phyloP scores from a whole-genome alignment of 345 rosid species.

The Erysimum cheiranthoides region DNA sequence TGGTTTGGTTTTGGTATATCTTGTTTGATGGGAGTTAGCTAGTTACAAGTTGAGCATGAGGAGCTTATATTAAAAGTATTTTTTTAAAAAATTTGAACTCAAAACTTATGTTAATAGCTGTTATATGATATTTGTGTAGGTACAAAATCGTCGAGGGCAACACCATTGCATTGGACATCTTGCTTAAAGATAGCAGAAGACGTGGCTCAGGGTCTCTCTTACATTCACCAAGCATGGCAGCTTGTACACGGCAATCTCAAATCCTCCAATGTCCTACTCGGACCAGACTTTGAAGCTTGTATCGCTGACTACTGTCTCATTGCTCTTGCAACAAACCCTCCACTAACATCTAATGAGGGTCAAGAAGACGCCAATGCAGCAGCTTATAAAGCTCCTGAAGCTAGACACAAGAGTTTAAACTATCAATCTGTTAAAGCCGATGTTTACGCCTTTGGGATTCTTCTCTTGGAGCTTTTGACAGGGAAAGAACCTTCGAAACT shows the following conservation, averaged over 20 bases:
- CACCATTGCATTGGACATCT: conserved; percentile 96
- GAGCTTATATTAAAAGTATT: background rate
- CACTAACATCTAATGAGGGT: conserved; percentile 30
- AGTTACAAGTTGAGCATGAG: background rate
- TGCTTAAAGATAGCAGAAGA: conserved; percentile 92
- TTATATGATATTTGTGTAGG: conserved; percentile 51
- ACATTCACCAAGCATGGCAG: conserved; percentile 89
- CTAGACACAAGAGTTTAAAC: conserved; percentile 48
- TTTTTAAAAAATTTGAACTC: background rate
- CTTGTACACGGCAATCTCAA: conserved; percentile 83
- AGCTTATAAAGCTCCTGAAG: conserved; percentile 72
- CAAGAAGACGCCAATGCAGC: conserved; percentile 48
- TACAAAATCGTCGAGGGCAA: conserved; percentile 79
- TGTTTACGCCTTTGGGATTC: conserved; percentile 74
- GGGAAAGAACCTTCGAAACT: conserved; percentile 76
- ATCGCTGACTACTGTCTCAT: conserved; percentile 71
- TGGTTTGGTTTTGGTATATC: background rate
- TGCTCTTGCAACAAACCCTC: conserved; percentile 48
- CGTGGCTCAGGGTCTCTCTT: conserved; percentile 90
- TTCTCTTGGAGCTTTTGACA: conserved; percentile 80
- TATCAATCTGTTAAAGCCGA: conserved; percentile 63
- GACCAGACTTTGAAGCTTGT: conserved; percentile 83
- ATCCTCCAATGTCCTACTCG: conserved; percentile 85
- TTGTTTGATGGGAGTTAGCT: background rate
- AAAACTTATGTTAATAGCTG: background rate